Conservation (phyloP, 441 rosid species). For the Erodium texanum region DNA sequence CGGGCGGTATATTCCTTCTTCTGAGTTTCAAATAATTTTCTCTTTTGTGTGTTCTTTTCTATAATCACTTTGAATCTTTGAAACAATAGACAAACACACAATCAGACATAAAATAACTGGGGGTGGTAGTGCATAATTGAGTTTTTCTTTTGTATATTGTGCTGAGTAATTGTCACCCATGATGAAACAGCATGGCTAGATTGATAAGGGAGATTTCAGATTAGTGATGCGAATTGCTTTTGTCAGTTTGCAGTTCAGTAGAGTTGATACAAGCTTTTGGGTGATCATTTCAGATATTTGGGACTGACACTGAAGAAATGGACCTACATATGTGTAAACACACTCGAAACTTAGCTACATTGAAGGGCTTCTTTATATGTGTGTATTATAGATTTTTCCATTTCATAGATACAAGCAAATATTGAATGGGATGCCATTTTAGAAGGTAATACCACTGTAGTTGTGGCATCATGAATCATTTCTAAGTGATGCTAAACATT, state of each 20-base stretch:
- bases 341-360: not conserved
- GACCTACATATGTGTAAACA: not conserved
- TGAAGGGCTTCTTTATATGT: not conserved
- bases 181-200: not conserved
- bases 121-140: not conserved
- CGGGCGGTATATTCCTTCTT: constrained; percentile 45
- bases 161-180: not conserved
- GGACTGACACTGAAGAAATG: not conserved
- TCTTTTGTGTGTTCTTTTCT: not conserved
- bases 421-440: not conserved
- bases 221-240: not conserved
- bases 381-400: not conserved
- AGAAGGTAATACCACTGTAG: not conserved
- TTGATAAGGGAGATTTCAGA: not conserved
- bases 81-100: not conserved
- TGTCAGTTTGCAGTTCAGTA: not conserved
- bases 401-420: not conserved
- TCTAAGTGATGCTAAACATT: not conserved
- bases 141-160: not conserved
- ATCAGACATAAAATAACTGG: not conserved
- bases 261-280: not conserved
- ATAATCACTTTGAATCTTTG: not conserved
- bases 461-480: not conserved
- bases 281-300: not conserved
- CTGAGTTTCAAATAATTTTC: constrained; percentile 8